Base-by-base conservation (phyloP, 2,329 filamentous ascomycete genomes). In the Stemphylium beticola region DNA sequence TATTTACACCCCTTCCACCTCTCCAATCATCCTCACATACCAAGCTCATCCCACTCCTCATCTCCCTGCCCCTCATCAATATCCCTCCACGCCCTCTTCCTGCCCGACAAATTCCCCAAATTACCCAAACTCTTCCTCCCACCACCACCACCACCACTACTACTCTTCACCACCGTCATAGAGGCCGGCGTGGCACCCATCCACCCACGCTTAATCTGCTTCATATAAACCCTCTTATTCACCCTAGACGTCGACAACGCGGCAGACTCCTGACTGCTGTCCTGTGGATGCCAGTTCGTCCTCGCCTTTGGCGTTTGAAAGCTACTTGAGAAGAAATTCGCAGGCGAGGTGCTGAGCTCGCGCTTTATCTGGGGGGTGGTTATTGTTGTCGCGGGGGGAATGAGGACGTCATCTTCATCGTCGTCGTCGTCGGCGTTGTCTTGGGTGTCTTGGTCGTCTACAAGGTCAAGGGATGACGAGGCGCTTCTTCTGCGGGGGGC, bases 121-220 rank as follows among this genome's bases (percentile, higher is more conserved):
- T 49, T 49, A 14, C 29, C 31, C 4, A 53, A 9, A 29, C 54
- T 49, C 15, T 6, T 48, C 31, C 49, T 40, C 6, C 7, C 14
- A 7, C 15, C 10, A 2, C 26, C 9, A 29, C 5, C 8, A 29
- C 10, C 4, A 11, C 9, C 26, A 29, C 9, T 9, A 29, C 8
- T 11, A 29, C 9, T 33, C 29, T 15, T 34, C 29, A 15, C 39
- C 14, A 24, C 11, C 2, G 37, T 12, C 18, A 12, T 20, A n/a
- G 39, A 8, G n/a, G 11, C 24, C 8, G 18, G 9, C 4, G 41
- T 17, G 8, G 12, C 14, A 3, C 53, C 61, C 1, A 67, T 48
- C 70, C 69, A 71, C 0, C 55, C 55, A 49, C 65, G 58, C 55
- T 69, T 68, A 2, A 69, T 49, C 31, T 61, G 58, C 20, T 65